phyloP scores from a whole-genome alignment of 2,329 filamentous ascomycete species.

The Whalleya microplaca region DNA sequence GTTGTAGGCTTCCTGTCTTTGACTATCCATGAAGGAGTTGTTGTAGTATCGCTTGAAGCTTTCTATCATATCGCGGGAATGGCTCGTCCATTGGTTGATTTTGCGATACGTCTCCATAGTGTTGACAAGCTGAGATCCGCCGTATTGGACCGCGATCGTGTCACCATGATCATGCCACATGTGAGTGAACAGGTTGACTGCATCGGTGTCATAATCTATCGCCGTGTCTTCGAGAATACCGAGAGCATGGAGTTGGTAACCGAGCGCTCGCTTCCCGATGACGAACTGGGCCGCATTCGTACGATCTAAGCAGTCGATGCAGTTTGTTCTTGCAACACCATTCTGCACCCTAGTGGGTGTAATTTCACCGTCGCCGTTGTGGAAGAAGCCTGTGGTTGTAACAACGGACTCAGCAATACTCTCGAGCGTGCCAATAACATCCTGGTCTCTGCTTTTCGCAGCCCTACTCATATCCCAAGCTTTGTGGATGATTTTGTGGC shows the following conservation, averaged over 20 bases:
- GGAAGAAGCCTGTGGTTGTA: constrained; percentile 87
- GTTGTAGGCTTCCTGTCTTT: constrained; percentile 97
- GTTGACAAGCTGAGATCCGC: constrained; percentile 95
- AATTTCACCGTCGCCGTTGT: constrained; percentile 77
- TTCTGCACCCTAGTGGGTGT: constrained; percentile 77
- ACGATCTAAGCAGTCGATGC: constrained; percentile 95
- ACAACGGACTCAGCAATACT: constrained; percentile 87
- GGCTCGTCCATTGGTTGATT: constrained; percentile 98
- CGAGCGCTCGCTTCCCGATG: constrained; percentile 91
- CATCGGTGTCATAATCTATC: constrained; percentile 93
- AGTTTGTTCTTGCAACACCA: constrained; percentile 92
- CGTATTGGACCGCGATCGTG: constrained; percentile 96
- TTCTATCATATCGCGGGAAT: constrained; percentile 98
- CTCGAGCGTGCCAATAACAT: constrained; percentile 92
- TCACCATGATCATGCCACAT: constrained; percentile 99
- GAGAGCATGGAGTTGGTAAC: constrained; percentile 87
- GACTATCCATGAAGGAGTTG: constrained; percentile 97
- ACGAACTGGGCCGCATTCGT: constrained; percentile 98
- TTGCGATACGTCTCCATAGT: constrained; percentile 99
- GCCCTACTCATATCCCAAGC: constrained; percentile 98
- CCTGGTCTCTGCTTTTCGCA: constrained; percentile 86
- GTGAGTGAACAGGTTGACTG: constrained; percentile 92
- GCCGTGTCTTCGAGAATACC: constrained; percentile 80
- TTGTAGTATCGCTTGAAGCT: constrained; percentile 99
- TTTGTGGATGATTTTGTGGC: constrained; percentile 88